phyloP scores from a whole-genome alignment of 345 rosid genomes.

The Physaria fendleri region DNA sequence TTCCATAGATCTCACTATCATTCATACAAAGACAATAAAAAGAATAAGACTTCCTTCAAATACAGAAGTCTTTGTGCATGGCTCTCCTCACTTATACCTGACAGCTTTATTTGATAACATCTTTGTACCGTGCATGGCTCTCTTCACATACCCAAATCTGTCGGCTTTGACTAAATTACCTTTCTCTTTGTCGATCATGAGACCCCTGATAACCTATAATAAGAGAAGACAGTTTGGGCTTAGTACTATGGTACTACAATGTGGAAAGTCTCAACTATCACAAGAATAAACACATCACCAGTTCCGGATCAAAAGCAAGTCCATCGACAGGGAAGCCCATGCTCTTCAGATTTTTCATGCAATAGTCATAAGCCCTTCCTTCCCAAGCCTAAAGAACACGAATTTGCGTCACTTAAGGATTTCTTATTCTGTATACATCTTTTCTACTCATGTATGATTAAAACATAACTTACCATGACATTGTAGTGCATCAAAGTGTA shows the following conservation, averaged over 20 bases:
- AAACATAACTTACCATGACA: constrained; percentile 53
- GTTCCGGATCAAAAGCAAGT: constrained; percentile 79
- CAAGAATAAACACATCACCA: constrained; percentile 42
- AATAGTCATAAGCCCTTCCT: constrained; percentile 95
- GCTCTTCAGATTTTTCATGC: constrained; percentile 74
- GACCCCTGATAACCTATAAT: constrained; percentile 80
- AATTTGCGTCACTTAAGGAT: neutral
- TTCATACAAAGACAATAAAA: constrained; percentile 39
- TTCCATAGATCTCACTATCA: constrained; percentile 87
- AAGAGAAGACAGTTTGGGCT: neutral
- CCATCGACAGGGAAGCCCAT: constrained; percentile 95
- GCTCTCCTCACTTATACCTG: constrained; percentile 92
- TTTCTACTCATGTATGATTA: neutral
- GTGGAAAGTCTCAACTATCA: neutral
- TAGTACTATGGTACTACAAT: neutral
- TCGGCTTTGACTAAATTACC: constrained; percentile 97
- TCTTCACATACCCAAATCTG: constrained; percentile 86
- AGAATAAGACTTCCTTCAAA: constrained; percentile 24
- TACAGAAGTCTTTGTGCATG: constrained; percentile 87
- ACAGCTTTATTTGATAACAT: constrained; percentile 87
- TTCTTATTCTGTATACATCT: neutral
- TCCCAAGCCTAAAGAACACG: constrained; percentile 77
- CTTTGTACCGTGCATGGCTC: constrained; percentile 91
- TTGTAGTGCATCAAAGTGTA: constrained; percentile 94
- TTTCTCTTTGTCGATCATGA: constrained; percentile 90